phyloP scores from a whole-genome alignment of 495 filamentous ascomycete species.

The Umbilicaria muhlenbergii region DNA sequence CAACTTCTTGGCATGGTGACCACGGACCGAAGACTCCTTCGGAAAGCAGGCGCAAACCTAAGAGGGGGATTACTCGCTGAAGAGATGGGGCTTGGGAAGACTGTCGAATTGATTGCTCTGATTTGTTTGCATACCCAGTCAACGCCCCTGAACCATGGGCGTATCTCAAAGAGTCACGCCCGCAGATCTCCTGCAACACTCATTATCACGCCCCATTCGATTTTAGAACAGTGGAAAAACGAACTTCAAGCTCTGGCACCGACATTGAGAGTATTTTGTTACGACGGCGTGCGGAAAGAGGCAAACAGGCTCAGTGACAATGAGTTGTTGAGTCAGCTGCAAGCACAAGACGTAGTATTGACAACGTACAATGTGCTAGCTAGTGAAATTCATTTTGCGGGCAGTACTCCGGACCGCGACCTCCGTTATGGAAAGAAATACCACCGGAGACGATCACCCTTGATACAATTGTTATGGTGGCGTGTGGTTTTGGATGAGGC shows the following conservation, averaged over 20 bases:
- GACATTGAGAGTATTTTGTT: slow-evolving; percentile 34
- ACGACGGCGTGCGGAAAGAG: slow-evolving; percentile 31
- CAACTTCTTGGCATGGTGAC: slow-evolving; percentile 46
- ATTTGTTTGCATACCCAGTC: slow-evolving; percentile 45
- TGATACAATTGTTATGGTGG: slow-evolving; percentile 79
- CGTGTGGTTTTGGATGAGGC: slow-evolving; percentile 87
- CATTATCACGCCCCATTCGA: slow-evolving; percentile 71
- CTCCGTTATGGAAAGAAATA: slow-evolving; percentile 54
- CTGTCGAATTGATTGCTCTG: slow-evolving; percentile 71
- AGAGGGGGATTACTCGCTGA: slow-evolving; percentile 65
- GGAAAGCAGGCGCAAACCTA: slow-evolving; percentile 20
- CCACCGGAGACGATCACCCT: slow-evolving; percentile 50
- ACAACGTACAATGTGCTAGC: slow-evolving; percentile 74
- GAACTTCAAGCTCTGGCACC: slow-evolving; percentile 62
- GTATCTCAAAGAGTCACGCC: slow-evolving; percentile 20
- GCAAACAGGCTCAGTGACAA: slow-evolving; percentile 22
- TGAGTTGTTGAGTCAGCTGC: slow-evolving; percentile 32
- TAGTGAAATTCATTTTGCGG: slow-evolving; percentile 60
- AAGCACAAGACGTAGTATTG: slow-evolving; percentile 61
- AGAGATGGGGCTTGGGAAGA: slow-evolving; percentile 96
- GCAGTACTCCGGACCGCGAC: slow-evolving; percentile 43
- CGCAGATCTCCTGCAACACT: slow-evolving; percentile 49
- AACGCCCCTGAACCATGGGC: slow-evolving; percentile 4
- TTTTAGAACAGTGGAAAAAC: slow-evolving; percentile 74
- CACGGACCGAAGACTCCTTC: slow-evolving; percentile 32